Conservation (phyloP, 2,329 filamentous ascomycete species). For the Alternaria burnsii region DNA sequence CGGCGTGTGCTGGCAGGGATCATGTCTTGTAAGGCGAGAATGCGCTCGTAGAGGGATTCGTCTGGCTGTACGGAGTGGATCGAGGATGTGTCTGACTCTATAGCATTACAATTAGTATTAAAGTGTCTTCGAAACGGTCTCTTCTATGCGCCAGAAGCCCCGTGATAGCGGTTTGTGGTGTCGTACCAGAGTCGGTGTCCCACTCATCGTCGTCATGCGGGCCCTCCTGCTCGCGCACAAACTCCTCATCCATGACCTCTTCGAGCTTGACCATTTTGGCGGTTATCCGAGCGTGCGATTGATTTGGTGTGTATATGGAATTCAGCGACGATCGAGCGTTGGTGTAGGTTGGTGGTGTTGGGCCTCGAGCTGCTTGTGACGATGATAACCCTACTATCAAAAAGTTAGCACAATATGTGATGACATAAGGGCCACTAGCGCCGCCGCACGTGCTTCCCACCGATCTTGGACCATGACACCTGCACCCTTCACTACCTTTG, state of each 20-base stretch:
- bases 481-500: not conserved
- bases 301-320: not conserved
- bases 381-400: constrained; percentile 14
- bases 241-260: constrained; percentile 97
- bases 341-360: constrained; percentile 14
- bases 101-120: constrained; percentile 36
- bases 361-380: constrained; percentile 12
- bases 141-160: not conserved
- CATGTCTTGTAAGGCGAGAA: constrained; percentile 77
- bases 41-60: constrained; percentile 66
- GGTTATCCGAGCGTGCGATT: constrained; percentile 8
- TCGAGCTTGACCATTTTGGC: constrained; percentile 90
- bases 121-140: not conserved
- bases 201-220: constrained; percentile 81
- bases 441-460: not conserved
- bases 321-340: constrained; percentile 6
- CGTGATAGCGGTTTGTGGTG: constrained; percentile 56
- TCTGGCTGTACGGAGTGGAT: constrained; percentile 58
- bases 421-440: constrained; percentile 6
- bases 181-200: constrained; percentile 89
- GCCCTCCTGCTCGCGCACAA: constrained; percentile 75
- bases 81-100: constrained; percentile 80
- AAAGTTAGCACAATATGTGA: constrained; percentile 7
- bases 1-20: constrained; percentile 82
- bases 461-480: not conserved